Percentiles rank a stretch among this genome's conserved stretches.
These are phyloP conservation scores for Pythium oligandrum DNA, from an alignment of 352 stramenopile species.

Conservation along the genomic window DNA sequence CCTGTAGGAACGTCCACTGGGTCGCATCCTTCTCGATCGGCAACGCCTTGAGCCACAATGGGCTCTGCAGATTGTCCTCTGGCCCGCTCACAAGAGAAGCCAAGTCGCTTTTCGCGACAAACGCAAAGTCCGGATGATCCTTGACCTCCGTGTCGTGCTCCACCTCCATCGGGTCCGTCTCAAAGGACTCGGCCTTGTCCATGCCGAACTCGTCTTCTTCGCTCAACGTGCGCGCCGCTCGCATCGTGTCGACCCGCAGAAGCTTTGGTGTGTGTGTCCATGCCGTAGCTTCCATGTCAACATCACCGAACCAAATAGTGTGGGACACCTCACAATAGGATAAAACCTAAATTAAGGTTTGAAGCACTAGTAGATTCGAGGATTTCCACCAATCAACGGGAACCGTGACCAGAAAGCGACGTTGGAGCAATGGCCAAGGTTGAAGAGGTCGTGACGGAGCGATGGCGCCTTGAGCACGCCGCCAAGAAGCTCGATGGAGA, in stretches of 20 bases:
- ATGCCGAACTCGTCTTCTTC: conserved; percentile 74
- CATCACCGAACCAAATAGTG: background rate
- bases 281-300: too few species aligned
- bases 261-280: background rate
- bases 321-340: background rate
- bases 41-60: conserved; percentile 51
- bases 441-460: conserved; percentile 28
- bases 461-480: conserved; percentile 42
- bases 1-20: conserved; percentile 66
- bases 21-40: conserved; percentile 57
- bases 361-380: too few species aligned
- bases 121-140: conserved; percentile 67
- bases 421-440: conserved; percentile 25
- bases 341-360: too few species aligned
- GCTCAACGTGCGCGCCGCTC: conserved; percentile 14
- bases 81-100: conserved; percentile 10
- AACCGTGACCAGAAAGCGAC: too few species aligned
- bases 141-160: conserved; percentile 44
- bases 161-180: conserved; percentile 67
- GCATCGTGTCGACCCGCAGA: background rate
- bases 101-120: conserved; percentile 34
- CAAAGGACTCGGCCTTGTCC: conserved; percentile 42
- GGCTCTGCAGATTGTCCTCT: conserved; percentile 12
- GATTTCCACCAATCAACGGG: too few species aligned
- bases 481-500: conserved; percentile 37